Conservation (phyloP, 208 protist species). For the Naegleria fowleri region DNA sequence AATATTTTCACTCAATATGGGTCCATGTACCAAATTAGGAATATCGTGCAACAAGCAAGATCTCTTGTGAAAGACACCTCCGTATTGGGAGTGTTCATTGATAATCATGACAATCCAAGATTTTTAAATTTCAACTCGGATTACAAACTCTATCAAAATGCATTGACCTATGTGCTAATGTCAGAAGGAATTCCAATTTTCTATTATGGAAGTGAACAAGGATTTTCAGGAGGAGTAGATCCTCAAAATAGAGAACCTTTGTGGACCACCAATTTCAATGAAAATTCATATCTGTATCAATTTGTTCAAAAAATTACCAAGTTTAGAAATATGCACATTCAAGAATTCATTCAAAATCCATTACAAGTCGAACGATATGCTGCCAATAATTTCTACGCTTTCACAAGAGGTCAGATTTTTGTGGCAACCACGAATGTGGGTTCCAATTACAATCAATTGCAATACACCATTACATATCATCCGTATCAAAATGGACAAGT, state of each 20-base stretch:
- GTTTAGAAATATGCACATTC: background rate
- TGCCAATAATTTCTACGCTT: slow-evolving; percentile 55
- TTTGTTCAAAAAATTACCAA: slow-evolving; percentile 39
- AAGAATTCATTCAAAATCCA: background rate
- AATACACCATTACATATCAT: slow-evolving; percentile 43
- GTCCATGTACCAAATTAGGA: slow-evolving; percentile 15
- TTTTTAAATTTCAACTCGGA: slow-evolving; percentile 32
- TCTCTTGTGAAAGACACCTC: background rate
- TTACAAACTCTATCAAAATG: slow-evolving; percentile 22
- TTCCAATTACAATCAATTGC: slow-evolving; percentile 11
- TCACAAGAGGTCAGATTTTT: slow-evolving; percentile 47
- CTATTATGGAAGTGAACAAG: slow-evolving; percentile 65
- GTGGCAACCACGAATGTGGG: slow-evolving; percentile 52
- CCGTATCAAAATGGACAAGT: slow-evolving; percentile 44
- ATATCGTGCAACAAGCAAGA: background rate
- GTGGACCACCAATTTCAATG: slow-evolving; percentile 37
- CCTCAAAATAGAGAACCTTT: slow-evolving; percentile 51
- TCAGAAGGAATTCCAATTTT: slow-evolving; percentile 53
- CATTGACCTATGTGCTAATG: slow-evolving; percentile 26
- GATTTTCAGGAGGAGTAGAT: slow-evolving; percentile 49
- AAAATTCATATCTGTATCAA: slow-evolving; percentile 34
- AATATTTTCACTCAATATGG: background rate
- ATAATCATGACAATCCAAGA: slow-evolving; percentile 51
- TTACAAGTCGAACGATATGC: slow-evolving; percentile 50
- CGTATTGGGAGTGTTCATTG: slow-evolving; percentile 39